A percentile compares a stretch with the other conserved stretches of the same genome.
Evolutionary conservation across 768 basidiomycete species (phyloP).

Genomic region (Calvatia gigantea): DNA sequence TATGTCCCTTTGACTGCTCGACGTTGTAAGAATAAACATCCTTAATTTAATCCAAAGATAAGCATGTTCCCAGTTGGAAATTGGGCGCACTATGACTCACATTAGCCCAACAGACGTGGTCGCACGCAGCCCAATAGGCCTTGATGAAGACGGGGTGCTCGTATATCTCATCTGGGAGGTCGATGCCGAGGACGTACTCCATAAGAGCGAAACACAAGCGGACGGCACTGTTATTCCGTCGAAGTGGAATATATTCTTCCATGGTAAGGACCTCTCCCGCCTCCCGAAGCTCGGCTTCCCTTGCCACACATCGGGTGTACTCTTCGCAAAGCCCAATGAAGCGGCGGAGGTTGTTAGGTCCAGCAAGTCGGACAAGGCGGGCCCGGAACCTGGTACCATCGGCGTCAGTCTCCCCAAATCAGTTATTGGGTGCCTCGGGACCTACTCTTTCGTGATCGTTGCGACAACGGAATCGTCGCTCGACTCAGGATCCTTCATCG

Average conservation of each 20-base stretch:
- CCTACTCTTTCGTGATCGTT: slow-evolving; percentile 60
- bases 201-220: slow-evolving; percentile 60
- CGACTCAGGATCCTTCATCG: slow-evolving; percentile 48
- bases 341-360: slow-evolving; percentile 44
- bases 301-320: slow-evolving; percentile 57
- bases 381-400: slow-evolving; percentile 44
- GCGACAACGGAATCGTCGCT: slow-evolving; percentile 55
- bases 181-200: slow-evolving; percentile 57
- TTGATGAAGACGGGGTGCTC: slow-evolving; percentile 50
- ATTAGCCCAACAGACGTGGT: slow-evolving; percentile 70
- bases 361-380: slow-evolving; percentile 41
- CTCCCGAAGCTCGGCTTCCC: slow-evolving; percentile 61
- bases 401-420: background rate
- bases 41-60: slow-evolving; percentile 32
- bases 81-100: slow-evolving; percentile 32
- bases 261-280: slow-evolving; percentile 50
- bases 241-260: slow-evolving; percentile 50
- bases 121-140: slow-evolving; percentile 56
- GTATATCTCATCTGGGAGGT: slow-evolving; percentile 61
- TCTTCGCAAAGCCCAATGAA: slow-evolving; percentile 50
- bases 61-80: slow-evolving; percentile 2
- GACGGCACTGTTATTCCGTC: slow-evolving; percentile 69
- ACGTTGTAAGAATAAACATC: slow-evolving; percentile 73
- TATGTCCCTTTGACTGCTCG: slow-evolving; percentile 64
- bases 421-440: slow-evolving; percentile 6